Percentiles rank a stretch among this genome's conserved stretches.
Evolutionary conservation across 106 monocot species (phyloP).

Genomic region (Apostasia shenzhenica): DNA sequence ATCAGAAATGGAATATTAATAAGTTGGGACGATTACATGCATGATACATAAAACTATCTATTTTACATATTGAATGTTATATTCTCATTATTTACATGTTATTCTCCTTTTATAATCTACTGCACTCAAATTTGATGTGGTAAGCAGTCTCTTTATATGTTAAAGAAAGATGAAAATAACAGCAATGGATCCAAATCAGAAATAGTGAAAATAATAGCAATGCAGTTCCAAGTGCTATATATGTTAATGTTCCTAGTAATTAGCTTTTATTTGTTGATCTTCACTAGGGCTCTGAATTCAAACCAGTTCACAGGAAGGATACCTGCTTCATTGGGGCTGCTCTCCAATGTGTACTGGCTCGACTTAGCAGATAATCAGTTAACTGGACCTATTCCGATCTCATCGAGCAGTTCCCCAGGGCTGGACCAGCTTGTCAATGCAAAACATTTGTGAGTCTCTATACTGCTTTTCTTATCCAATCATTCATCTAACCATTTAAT

Average conservation of each 20-base stretch:
- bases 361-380: slow-evolving; percentile 45
- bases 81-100: too few relatives aligned
- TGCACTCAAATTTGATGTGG: too few relatives aligned
- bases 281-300: slow-evolving; percentile 25
- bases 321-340: slow-evolving; percentile 37
- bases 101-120: too few relatives aligned
- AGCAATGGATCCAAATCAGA: too few relatives aligned
- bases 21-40: too few relatives aligned
- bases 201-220: too few relatives aligned
- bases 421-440: slow-evolving; percentile 35
- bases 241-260: not conserved
- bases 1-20: not conserved
- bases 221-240: not conserved
- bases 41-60: too few relatives aligned
- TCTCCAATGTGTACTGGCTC: slow-evolving; percentile 34
- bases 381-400: slow-evolving; percentile 28
- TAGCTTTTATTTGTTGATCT: not conserved
- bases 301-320: slow-evolving; percentile 39
- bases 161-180: too few relatives aligned
- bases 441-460: slow-evolving; percentile 35
- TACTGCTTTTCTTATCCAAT: not conserved
- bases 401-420: slow-evolving; percentile 16
- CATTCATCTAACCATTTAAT: not conserved
- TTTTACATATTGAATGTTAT: too few relatives aligned
- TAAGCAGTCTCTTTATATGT: too few relatives aligned